A percentile compares a stretch with the other conserved stretches of the same genome.
These are phyloP conservation scores for Aspergillus udagawae DNA, from an alignment of 2,329 filamentous ascomycete genomes.

Conservation along the genomic window DNA sequence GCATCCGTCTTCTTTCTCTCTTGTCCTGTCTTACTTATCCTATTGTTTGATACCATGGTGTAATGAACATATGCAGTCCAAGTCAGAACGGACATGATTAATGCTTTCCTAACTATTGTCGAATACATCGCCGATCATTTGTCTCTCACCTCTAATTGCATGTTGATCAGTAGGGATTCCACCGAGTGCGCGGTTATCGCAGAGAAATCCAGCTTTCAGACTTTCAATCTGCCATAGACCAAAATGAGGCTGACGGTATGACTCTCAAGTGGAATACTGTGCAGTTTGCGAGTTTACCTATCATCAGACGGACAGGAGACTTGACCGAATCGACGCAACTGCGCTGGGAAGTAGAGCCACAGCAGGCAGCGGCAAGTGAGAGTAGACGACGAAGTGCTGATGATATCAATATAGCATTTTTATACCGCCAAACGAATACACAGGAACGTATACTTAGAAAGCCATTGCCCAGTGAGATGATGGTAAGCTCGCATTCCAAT, in stretches of 20 bases:
- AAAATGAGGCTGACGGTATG: constrained; percentile 9
- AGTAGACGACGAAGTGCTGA: constrained; percentile 4
- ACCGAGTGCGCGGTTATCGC: constrained; percentile 24
- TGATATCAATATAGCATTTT: not conserved
- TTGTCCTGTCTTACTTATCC: constrained; percentile 13
- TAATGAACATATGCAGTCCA: constrained; percentile 19
- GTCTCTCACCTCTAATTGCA: constrained; percentile 24
- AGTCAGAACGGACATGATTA: constrained; percentile 25
- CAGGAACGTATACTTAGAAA: not conserved
- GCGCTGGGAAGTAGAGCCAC: constrained; percentile 4
- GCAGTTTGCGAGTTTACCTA: constrained; percentile 20
- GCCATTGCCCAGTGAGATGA: not conserved
- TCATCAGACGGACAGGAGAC: constrained; percentile 5
- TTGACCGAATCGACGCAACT: constrained; percentile 6
- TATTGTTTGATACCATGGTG: constrained; percentile 17
- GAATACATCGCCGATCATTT: constrained; percentile 4
- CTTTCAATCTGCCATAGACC: constrained; percentile 16
- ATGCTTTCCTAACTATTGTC: constrained; percentile 10
- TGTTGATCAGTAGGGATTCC: constrained; percentile 30
- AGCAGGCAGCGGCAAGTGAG: not conserved
- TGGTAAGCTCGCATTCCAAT: not conserved
- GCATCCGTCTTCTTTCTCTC: constrained; percentile 16
- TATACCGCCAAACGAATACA: not conserved
- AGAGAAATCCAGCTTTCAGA: constrained; percentile 20
- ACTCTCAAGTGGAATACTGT: constrained; percentile 20